phyloP scores from a whole-genome alignment of 2,329 filamentous ascomycete species.

The Acephala macrosclerotiorum region DNA sequence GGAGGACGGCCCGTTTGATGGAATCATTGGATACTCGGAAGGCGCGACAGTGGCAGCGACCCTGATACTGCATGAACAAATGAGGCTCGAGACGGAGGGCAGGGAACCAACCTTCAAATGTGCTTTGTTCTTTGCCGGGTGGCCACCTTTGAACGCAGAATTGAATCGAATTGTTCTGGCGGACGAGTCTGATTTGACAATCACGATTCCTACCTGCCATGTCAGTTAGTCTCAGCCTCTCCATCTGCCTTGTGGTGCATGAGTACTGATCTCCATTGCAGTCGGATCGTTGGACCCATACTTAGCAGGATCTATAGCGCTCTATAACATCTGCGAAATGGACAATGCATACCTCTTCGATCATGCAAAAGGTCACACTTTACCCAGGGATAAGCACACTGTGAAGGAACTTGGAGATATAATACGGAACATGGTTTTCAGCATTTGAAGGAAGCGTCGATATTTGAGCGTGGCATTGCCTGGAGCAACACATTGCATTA shows the following conservation, averaged over 20 bases:
- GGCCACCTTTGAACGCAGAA: conserved; percentile 58
- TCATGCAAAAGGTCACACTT: conserved; percentile 69
- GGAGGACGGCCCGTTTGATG: conserved; percentile 55
- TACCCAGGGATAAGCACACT: conserved; percentile 58
- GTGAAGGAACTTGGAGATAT: conserved; percentile 45
- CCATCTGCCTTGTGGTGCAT: conserved; percentile 22
- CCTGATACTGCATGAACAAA: conserved; percentile 58
- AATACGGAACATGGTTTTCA: conserved; percentile 36
- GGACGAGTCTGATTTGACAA: conserved; percentile 58
- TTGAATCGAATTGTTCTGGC: conserved; percentile 56
- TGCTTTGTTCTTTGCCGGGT: conserved; percentile 59
- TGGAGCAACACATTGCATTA: too few relatives aligned
- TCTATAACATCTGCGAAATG: conserved; percentile 70
- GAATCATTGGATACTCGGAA: conserved; percentile 67
- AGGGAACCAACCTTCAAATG: conserved; percentile 47
- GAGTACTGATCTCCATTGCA: conserved; percentile 15
- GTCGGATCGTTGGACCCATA: conserved; percentile 67
- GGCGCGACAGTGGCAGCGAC: conserved; percentile 64
- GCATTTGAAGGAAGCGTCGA: conserved; percentile 1
- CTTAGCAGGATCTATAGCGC: conserved; percentile 65
- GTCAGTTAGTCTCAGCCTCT: conserved; percentile 49
- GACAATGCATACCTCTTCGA: conserved; percentile 69
- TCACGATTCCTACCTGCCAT: conserved; percentile 61
- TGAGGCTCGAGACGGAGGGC: conserved; percentile 45
- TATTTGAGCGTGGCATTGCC: too few relatives aligned